These are phyloP conservation scores for Hypoxylon crocopeplum DNA, from an alignment of 495 filamentous ascomycete species.

Conservation along the genomic window DNA sequence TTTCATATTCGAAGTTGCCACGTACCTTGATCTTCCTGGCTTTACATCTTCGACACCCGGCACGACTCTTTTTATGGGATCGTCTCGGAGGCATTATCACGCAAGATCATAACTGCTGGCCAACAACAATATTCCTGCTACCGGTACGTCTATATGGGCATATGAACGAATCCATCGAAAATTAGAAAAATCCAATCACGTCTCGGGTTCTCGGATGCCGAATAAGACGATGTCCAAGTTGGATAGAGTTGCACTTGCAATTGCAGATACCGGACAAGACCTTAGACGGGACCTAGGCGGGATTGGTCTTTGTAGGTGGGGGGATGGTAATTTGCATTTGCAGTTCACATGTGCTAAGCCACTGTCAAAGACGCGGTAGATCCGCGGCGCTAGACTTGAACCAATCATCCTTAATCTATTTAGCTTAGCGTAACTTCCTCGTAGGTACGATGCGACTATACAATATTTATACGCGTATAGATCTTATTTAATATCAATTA, in stretches of 20 bases:
- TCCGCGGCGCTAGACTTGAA: constrained; percentile 13
- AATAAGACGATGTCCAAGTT: background rate
- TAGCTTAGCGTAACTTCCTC: background rate
- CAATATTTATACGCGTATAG: no score
- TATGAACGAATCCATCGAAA: constrained; percentile 36
- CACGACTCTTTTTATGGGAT: constrained; percentile 68
- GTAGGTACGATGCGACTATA: no score
- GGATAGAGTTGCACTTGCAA: background rate
- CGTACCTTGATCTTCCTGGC: constrained; percentile 67
- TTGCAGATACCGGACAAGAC: no score
- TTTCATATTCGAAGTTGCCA: no score
- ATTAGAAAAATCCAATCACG: constrained; percentile 17
- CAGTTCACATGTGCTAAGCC: constrained; percentile 37
- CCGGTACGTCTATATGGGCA: constrained; percentile 15
- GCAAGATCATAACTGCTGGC: constrained; percentile 27
- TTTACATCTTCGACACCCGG: constrained; percentile 68
- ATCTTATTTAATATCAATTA: no score
- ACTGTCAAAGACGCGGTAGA: constrained; percentile 27
- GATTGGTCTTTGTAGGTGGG: constrained; percentile 2
- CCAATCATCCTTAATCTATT: constrained; percentile 11
- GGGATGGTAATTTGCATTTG: background rate
- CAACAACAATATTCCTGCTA: constrained; percentile 5
- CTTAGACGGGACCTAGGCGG: background rate
- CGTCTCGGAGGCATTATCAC: constrained; percentile 61
- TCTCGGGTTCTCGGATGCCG: constrained; percentile 9